These are phyloP conservation scores for Cyberlindnera mrakii DNA, from an alignment of 805 yeast genomes.

Conservation along the genomic window DNA sequence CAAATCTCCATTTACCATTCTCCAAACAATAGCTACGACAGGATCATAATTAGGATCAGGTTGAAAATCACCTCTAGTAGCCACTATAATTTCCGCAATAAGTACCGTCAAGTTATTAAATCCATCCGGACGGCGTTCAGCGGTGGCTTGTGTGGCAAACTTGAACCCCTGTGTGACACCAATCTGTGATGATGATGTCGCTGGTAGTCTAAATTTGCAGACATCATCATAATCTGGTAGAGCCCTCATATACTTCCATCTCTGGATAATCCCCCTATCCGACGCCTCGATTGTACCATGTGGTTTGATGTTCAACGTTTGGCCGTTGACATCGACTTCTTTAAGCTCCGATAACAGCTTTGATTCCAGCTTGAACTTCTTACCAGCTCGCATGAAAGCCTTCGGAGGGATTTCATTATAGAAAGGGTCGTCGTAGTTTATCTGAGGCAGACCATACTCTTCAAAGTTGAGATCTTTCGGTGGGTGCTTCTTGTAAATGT, in stretches of 20 bases:
- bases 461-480: slow-evolving; percentile 35
- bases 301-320: slow-evolving; percentile 4
- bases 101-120: slow-evolving; percentile 50
- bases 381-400: slow-evolving; percentile 66
- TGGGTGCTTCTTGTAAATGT: slow-evolving; percentile 8
- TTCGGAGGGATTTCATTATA: slow-evolving; percentile 44
- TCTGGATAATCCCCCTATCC: slow-evolving; percentile 2
- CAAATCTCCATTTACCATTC: slow-evolving; percentile 39
- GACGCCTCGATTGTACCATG: not conserved
- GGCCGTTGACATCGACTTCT: slow-evolving; percentile 21
- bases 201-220: not conserved
- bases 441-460: slow-evolving; percentile 39
- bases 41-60: slow-evolving; percentile 69
- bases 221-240: slow-evolving; percentile 47
- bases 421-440: slow-evolving; percentile 57
- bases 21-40: slow-evolving; percentile 59
- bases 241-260: slow-evolving; percentile 39
- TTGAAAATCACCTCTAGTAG: slow-evolving; percentile 37
- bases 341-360: slow-evolving; percentile 29
- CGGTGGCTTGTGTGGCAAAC: slow-evolving; percentile 28
- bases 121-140: slow-evolving; percentile 31
- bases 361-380: slow-evolving; percentile 44
- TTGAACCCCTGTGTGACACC: slow-evolving; percentile 39
- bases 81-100: slow-evolving; percentile 62
- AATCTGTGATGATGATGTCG: slow-evolving; percentile 48